Evolutionary conservation across 495 filamentous ascomycete species (phyloP).

Genomic region (Aspergillus bridgeri): DNA sequence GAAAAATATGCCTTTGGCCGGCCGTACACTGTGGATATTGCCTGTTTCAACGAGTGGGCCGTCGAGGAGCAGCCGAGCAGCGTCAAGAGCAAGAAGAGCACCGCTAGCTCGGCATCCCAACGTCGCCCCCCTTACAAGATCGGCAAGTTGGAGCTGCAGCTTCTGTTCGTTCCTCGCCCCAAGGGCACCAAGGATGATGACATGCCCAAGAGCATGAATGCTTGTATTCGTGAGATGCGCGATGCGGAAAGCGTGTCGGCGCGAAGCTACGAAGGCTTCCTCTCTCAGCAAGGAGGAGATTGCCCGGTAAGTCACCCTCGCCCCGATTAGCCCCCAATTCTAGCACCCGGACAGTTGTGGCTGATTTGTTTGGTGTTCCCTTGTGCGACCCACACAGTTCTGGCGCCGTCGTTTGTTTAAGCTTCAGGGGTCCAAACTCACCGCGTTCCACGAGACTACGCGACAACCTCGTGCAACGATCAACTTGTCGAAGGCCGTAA

Average conservation of each 20-base stretch:
- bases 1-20: conserved; percentile 82
- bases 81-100: conserved; percentile 85
- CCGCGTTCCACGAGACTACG: conserved; percentile 92
- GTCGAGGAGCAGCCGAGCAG: conserved; percentile 75
- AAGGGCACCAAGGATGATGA: conserved; percentile 87
- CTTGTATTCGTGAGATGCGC: conserved; percentile 85
- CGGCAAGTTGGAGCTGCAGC: conserved; percentile 87
- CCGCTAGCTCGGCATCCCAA: conserved; percentile 54
- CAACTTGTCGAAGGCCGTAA: conserved; percentile 89
- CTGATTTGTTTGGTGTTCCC: too few species aligned
- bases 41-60: conserved; percentile 98
- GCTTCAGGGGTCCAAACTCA: conserved; percentile 83
- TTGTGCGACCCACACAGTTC: conserved; percentile 56
- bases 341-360: too few species aligned
- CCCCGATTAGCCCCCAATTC: conserved; percentile 8
- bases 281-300: conserved; percentile 96
- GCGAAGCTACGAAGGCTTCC: conserved; percentile 77
- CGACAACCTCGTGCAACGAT: conserved; percentile 95
- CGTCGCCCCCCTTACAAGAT: conserved; percentile 87
- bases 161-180: conserved; percentile 90
- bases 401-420: conserved; percentile 99
- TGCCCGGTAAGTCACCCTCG: conserved; percentile 75
- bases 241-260: conserved; percentile 73
- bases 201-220: conserved; percentile 98
- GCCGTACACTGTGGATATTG: conserved; percentile 79